A percentile compares a stretch with the other conserved stretches of the same genome.
phyloP scores from a whole-genome alignment of 2,329 filamentous ascomycete species.

The Colletotrichum destructivum region DNA sequence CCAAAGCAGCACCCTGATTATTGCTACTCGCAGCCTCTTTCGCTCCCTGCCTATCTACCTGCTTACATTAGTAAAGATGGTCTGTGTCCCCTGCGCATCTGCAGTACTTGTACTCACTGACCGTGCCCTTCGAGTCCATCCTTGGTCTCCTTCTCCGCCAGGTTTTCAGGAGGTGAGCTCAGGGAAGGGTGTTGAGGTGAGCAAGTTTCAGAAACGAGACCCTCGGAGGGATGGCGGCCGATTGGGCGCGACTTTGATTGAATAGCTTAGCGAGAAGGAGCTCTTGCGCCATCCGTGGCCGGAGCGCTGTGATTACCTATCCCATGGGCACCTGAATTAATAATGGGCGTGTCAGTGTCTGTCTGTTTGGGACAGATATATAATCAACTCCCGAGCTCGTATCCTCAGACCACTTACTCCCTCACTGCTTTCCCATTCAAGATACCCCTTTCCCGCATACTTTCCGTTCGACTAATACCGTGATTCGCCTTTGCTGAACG shows the following conservation, averaged over 20 bases:
- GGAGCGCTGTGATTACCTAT: slow-evolving; percentile 3
- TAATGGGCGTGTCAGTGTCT: slow-evolving; percentile 23
- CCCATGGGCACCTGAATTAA: slow-evolving; percentile 22
- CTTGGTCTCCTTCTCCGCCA: too few species aligned
- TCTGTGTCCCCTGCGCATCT: too few species aligned
- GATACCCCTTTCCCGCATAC: slow-evolving; percentile 15
- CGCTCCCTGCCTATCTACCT: too few species aligned
- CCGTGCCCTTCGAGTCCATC: too few species aligned
- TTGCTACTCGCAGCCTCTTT: too few species aligned
- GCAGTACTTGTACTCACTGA: too few species aligned
- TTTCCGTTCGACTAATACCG: neutral
- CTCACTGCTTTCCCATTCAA: neutral
- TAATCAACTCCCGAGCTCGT: neutral
- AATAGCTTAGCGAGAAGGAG: slow-evolving; percentile 4
- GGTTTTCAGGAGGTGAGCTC: too few species aligned
- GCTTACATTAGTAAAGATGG: too few species aligned
- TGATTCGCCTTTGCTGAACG: slow-evolving; percentile 1
- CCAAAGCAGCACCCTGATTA: too few species aligned
- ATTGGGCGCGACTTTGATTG: slow-evolving; percentile 14
- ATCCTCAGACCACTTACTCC: neutral
- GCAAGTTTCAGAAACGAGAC: slow-evolving; percentile 43
- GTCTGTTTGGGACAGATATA: slow-evolving; percentile 28
- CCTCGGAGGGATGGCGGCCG: slow-evolving; percentile 22
- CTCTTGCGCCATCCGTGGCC: slow-evolving; percentile 40
- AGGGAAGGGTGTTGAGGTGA: slow-evolving; percentile 23